Evolutionary conservation across 148 eudicot species (phyloP), one percentile per base, ranked within the genome.

Genomic region (Rheum nobile): DNA sequence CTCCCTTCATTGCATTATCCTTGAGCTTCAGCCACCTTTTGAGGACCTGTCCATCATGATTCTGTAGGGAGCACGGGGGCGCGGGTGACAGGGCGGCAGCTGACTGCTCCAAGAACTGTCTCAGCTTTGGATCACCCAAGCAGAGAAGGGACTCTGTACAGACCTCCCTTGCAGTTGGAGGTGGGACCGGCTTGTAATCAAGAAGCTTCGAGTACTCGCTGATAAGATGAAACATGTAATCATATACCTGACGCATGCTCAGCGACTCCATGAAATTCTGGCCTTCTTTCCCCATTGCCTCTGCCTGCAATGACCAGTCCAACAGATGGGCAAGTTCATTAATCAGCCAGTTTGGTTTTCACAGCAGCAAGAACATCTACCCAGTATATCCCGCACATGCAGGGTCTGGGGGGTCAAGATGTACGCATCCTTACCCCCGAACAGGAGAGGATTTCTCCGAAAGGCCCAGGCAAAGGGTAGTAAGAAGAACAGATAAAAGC

Each of bases 161-260:
- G 8, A 87, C 83, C 77, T 89, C 86, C 67, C 76, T 75, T 34
- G 96, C 85, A 55, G 89, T 77, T 14, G 88, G 46, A 78, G 98
- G 92, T 39, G 81, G 83, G 19, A 77, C 77, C 4, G 94, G 94
- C 80, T 73, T 75, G 80, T 87, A 93, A 72, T 87, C 88, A 71
- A 78, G 86, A 73, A 93, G 86, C 77, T 89, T 90, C 5, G 98
- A 82, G 72, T 93, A 93, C 79, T 90, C 92, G 0, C 77, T 76
- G 16, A 93, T 77, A 7, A 93, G 86, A 79, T 93, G 96, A 76
- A 69, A 89, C 96, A 93, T 90, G 85, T 93, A 93, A 81, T 89
- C 96, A n/a, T 93, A 93, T 12, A 93, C 80, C 1, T 83, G 84
- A 48, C 86, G 89, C 91, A 90, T 93, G 81, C 71, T 90, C 73